Evolutionary conservation across 148 eudicot species (phyloP).

Genomic region (Camellia lanceoleosa): DNA sequence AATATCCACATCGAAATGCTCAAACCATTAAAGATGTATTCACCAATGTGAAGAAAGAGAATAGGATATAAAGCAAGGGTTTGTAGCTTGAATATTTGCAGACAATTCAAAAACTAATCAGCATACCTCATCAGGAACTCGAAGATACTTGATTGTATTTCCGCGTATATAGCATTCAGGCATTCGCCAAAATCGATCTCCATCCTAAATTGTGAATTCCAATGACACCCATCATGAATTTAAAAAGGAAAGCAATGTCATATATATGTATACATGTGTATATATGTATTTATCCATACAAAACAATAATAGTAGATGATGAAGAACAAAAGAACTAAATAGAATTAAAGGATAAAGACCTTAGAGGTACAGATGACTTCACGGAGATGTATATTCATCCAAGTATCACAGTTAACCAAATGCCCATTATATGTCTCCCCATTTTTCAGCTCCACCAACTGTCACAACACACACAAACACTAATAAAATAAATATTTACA

Average conservation of each 20-base stretch:
- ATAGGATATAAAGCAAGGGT: neutral
- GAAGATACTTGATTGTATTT: slow-evolving; percentile 78
- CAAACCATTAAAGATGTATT: neutral
- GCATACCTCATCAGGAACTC: slow-evolving; percentile 57
- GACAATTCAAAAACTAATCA: neutral
- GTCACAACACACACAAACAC: neutral
- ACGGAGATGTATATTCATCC: slow-evolving; percentile 98
- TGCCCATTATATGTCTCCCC: slow-evolving; percentile 95
- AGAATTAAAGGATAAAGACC: slow-evolving; percentile 33
- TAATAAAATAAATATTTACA: neutral
- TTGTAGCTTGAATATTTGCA: neutral
- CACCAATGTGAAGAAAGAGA: neutral
- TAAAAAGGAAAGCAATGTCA: neutral
- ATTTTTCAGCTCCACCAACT: slow-evolving; percentile 94
- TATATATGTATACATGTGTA: neutral
- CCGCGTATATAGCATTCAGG: slow-evolving; percentile 93
- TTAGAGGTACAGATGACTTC: slow-evolving; percentile 96
- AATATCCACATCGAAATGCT: neutral
- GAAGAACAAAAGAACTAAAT: neutral
- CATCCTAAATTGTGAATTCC: slow-evolving; percentile 51
- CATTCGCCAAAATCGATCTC: slow-evolving; percentile 95
- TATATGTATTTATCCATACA: neutral
- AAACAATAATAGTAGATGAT: neutral
- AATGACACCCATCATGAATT: neutral
- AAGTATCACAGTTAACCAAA: slow-evolving; percentile 90